Base-by-base conservation (phyloP, 768 basidiomycete genomes). In the Podaxis sp. region DNA sequence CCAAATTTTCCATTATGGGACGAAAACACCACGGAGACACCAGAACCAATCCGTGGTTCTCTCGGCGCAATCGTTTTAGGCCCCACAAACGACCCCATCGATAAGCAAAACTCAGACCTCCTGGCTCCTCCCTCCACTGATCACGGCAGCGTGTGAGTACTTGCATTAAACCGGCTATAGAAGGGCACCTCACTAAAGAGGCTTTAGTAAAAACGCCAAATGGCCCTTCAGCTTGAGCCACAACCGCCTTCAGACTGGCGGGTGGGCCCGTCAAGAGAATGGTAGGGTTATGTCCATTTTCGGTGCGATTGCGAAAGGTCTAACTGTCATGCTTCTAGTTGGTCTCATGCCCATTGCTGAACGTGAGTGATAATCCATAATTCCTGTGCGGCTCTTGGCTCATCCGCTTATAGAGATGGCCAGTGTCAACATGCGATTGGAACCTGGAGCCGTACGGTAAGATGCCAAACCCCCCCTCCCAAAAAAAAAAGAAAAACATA, bases 211-310 rank as follows among this genome's bases (percentile, higher is more conserved):
- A 6, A 84, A 85, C 63, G 77, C 80, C 25, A 85, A 85, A 68
- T 86, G 85, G 85, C 79, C 85, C 0, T 84, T 85, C 68, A 71
- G 72, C 62, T 67, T 85, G 46, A 85, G 83, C 59, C 81, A 81
- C 67, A 85, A 84, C 64, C 79, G 83, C n/a, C 69, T 87, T 15
- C 80, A 81, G 62, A 78, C 78, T 0, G 85, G 85, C 12, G 85
- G 85, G 0, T 87, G 85, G 85, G 82, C 84, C 27, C 77, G 85
- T 46, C 78, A 85, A 66, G 76, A 85, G 70, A 84, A 84, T 58
- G 67, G 83, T 82, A 53, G 13, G 77, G 40, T 4, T 24, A 56
- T 24, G 29, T 1, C 22, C 53, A 13, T 37, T 53, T 57, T 53
- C 58, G 8, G 38, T 13, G 13, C 46, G 6, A 22, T 8, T 27